A percentile compares a stretch with the other conserved stretches of the same genome.
phyloP scores from a whole-genome alignment of 1,284 basidiomycete genomes.

The Pterula multifida region DNA sequence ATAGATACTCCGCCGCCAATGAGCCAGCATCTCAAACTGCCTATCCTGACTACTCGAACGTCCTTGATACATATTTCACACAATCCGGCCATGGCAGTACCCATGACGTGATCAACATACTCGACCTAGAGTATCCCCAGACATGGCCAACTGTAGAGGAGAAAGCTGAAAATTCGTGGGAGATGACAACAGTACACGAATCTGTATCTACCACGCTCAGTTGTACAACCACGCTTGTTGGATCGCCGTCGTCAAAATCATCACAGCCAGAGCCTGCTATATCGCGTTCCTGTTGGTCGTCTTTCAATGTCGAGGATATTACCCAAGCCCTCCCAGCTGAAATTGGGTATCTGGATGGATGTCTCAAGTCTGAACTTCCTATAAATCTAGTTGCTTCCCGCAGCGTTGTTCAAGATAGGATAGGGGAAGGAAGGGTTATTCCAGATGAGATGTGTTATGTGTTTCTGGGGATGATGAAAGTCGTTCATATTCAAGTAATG shows the following conservation, averaged over 20 bases:
- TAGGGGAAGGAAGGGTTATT: background rate
- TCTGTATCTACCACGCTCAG: background rate
- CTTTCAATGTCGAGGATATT: background rate
- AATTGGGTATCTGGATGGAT: background rate
- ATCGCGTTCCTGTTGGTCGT: background rate
- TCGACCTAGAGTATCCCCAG: background rate
- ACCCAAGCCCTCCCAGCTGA: background rate
- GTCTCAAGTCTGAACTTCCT: background rate
- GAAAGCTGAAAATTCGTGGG: too few relatives aligned
- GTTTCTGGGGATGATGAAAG: background rate
- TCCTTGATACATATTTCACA: background rate
- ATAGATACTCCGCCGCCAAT: too few relatives aligned
- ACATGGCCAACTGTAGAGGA: background rate
- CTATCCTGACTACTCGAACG: background rate
- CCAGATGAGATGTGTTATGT: background rate
- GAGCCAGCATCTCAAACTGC: too few relatives aligned
- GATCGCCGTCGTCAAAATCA: background rate
- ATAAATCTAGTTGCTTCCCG: background rate
- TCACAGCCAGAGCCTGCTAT: background rate
- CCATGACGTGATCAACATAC: background rate
- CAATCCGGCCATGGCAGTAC: background rate
- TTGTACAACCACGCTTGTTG: background rate
- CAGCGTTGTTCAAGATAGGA: background rate
- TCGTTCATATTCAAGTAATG: background rate
- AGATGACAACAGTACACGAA: too few relatives aligned